Percentiles rank a stretch among this genome's conserved stretches.
Conservation (phyloP, 1,139 yeast species). For the Blastobotrys buckinghamii region DNA sequence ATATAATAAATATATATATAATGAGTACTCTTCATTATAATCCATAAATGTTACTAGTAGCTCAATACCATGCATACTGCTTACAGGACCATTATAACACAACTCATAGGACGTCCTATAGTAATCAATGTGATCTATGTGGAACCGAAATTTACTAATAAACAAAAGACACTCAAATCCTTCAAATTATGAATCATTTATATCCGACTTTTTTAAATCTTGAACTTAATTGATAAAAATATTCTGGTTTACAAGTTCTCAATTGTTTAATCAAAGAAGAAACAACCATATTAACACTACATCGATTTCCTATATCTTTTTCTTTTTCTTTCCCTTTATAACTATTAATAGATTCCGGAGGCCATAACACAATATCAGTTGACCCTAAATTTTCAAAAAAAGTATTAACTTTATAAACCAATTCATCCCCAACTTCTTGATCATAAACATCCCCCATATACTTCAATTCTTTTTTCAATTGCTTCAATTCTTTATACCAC, state of each 20-base stretch:
- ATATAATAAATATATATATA: too few relatives aligned
- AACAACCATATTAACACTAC: background rate
- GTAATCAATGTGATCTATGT: too few relatives aligned
- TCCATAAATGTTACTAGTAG: too few relatives aligned
- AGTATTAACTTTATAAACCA: background rate
- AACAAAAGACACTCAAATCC: too few relatives aligned
- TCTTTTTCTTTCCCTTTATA: background rate
- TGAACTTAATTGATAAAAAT: background rate
- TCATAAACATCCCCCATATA: background rate
- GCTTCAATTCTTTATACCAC: constrained; percentile 2
- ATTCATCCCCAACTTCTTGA: background rate
- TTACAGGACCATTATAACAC: too few relatives aligned
- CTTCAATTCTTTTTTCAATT: background rate
- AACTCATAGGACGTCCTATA: too few relatives aligned
- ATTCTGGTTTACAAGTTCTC: background rate
- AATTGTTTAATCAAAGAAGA: background rate
- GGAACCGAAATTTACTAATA: too few relatives aligned
- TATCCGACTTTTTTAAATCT: background rate
- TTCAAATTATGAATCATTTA: background rate
- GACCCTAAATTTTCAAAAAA: constrained; percentile 3
- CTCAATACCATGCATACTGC: too few relatives aligned
- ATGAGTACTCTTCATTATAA: too few relatives aligned
- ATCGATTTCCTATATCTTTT: background rate
- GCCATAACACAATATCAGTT: background rate
- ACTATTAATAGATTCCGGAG: too few relatives aligned